Conservation (phyloP, 2,329 filamentous ascomycete species). For the Cladosporium velox region DNA sequence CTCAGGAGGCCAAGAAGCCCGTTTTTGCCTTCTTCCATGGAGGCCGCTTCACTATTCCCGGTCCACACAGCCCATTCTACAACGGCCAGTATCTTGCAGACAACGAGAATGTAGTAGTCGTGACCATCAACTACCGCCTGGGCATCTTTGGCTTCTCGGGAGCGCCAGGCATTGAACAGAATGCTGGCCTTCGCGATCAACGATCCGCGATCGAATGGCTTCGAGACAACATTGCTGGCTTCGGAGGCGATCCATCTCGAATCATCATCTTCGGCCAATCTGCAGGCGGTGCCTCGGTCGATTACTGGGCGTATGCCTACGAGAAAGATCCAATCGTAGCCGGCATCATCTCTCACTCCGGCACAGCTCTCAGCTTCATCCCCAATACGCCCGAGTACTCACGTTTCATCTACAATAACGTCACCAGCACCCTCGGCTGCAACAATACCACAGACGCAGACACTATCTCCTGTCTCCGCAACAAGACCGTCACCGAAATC, state of each 20-base stretch:
- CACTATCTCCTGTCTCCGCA: conserved; percentile 26
- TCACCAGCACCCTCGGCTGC: conserved; percentile 27
- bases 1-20: conserved; percentile 25
- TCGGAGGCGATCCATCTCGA: conserved; percentile 48
- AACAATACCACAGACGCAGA: conserved; percentile 48
- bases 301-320: conserved; percentile 40
- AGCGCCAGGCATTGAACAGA: conserved; percentile 42
- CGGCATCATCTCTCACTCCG: conserved; percentile 43
- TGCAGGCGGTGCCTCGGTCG: conserved; percentile 32
- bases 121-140: conserved; percentile 47
- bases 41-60: conserved; percentile 42
- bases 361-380: conserved; percentile 47
- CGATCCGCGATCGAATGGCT: conserved; percentile 56
- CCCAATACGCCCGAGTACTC: conserved; percentile 38
- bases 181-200: conserved; percentile 58
- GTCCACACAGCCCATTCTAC: conserved; percentile 42
- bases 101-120: conserved; percentile 44
- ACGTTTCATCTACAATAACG: conserved; percentile 30
- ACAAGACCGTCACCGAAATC: conserved; percentile 22
- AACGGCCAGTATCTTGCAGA: conserved; percentile 41
- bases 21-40: conserved; percentile 47
- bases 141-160: conserved; percentile 48
- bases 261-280: conserved; percentile 36
- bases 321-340: conserved; percentile 41
- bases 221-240: conserved; percentile 51